Evolutionary conservation across 176 grass and related monocot species (phyloP), one percentile per base, ranked within the genome.

Genomic region (Triticum turgidum): DNA sequence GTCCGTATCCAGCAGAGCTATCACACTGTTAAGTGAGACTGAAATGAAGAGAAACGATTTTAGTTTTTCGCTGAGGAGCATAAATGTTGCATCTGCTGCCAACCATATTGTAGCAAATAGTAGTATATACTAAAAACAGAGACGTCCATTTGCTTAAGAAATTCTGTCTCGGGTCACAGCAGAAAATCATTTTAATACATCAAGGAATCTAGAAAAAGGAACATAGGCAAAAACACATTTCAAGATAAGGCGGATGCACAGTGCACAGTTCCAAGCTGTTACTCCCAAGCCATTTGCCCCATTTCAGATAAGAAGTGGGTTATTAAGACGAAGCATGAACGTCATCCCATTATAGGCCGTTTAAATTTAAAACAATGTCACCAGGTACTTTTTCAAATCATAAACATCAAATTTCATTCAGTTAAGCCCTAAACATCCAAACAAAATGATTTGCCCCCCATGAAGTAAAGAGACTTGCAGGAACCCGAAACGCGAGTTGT

Each of bases 21-120:
- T 92, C 81, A 99, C 97, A 59, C 94, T 94, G 81, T 99, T 94
- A 82, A 99, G 94, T 77, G 97, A 99, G 62, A 94, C 97, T 99
- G 82, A 58, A 92, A 82, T 21, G 81, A 58, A 86, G 44, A 69
- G 69, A 18, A 76, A 82, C 41, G 59, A 67, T 77, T 71, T 59
- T 71, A 88, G n/a, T 76, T 61, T 35, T 25, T 76, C 33, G 76
- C 74, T 27, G 41, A 72, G 4, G 10, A 86, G 49, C 61, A 74
- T 30, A 87, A 72, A 88, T 61, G 41, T 58, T 61, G 71, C 30
- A 81, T 24, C 37, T 77, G 62, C 35, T 75, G 25, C 13, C 47
- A 78, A 54, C 65, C 9, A 80, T 62, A 80, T 61, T 61, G 49
- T 10, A 69, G 77, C 52, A 71, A 92, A 71, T 51, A 21, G 18